phyloP scores from a whole-genome alignment of 78 protist species.

The Polysphondylium violaceum region DNA sequence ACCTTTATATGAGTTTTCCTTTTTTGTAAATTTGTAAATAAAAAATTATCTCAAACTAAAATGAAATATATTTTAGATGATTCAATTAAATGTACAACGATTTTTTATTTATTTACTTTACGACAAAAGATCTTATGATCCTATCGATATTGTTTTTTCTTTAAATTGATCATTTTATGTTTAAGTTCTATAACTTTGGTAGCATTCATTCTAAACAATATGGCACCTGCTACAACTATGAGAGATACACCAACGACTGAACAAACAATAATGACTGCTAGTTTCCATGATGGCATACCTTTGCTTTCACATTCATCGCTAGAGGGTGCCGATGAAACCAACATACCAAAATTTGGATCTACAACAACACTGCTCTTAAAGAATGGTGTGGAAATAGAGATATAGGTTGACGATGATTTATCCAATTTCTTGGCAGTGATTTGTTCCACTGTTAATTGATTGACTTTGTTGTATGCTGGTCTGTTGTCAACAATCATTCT shows the following conservation, averaged over 20 bases:
- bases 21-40: too few relatives aligned
- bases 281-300: not conserved
- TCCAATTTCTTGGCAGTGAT: not conserved
- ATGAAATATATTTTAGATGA: too few relatives aligned
- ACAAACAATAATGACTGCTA: not conserved
- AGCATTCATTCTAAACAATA: too few relatives aligned
- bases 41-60: too few relatives aligned
- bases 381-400: not conserved
- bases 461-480: not conserved
- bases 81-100: too few relatives aligned
- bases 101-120: too few relatives aligned
- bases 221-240: not conserved
- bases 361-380: not conserved
- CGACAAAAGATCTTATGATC: too few relatives aligned
- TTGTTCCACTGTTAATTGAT: not conserved
- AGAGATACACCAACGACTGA: not conserved
- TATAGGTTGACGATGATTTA: not conserved
- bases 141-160: too few relatives aligned
- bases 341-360: not conserved
- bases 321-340: not conserved
- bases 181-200: too few relatives aligned
- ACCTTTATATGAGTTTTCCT: too few relatives aligned
- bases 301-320: not conserved
- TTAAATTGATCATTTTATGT: too few relatives aligned
- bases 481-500: not conserved